Evolutionary conservation across 2,329 filamentous ascomycete species (phyloP), one percentile per base, ranked within the genome.

Genomic region (Trichothecium roseum): DNA sequence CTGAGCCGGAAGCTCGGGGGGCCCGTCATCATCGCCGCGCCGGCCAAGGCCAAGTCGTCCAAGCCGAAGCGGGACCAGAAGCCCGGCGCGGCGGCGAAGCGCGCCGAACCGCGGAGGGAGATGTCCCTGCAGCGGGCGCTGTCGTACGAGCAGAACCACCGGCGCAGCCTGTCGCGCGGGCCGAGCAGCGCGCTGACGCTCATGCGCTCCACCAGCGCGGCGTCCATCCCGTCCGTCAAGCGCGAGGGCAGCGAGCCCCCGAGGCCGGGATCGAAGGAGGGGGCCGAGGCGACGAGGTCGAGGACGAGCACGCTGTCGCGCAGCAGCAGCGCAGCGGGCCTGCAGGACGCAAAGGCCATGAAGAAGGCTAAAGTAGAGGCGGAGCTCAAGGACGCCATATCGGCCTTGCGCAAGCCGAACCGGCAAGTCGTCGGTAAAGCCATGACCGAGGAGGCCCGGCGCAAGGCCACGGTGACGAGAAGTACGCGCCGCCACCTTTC

Each of bases 1-100:
- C 76, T 88, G 40, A 86, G 81, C 54, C 77, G 75, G 43, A 87
- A 87, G 52, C 67, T 89, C 4, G 84, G 84, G 13, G 84, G 83
- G 0, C 83, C 82, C 2, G 64, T 74, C 8, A 72, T 76, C 40
- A 60, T 72, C 16, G n/a, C n/a, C n/a, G 69, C 78, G 4, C 59
- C 68, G 7, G 54, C 63, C 1, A 75, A 74, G 45, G 53, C 62
- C 1, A 75, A 73, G 45, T 62, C 68, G 8, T 54, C 62, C 12
- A 57, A 53, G 2, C 47, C 48, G 27, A 66, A 64, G 41, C 55
- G 57, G 7, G 66, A 65, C 24, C 54, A 65, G 15, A 71, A 64
- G 40, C 70, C 73, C 7, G 73, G 73, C 16, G 57, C 70, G 18
- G 62, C 59, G 2, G 60, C 64, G 5, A 77, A 71, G 45, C 63